A percentile compares a stretch with the other conserved stretches of the same genome.
Conservation (phyloP, 2,329 filamentous ascomycete species). For the Colletotrichum falcatum region DNA sequence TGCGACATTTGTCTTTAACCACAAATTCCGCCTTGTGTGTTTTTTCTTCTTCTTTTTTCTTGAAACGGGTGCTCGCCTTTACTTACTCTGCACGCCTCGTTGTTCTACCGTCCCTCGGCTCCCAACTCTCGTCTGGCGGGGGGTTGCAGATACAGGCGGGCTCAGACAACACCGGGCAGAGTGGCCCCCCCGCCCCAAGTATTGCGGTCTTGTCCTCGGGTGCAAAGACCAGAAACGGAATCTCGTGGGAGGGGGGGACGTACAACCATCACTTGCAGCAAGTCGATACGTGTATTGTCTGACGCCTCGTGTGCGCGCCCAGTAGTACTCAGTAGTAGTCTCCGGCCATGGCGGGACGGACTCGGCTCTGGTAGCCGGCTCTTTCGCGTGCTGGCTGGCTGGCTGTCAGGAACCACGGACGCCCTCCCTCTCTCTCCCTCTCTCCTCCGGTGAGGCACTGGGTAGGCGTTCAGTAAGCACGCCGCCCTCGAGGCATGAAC, state of each 20-base stretch:
- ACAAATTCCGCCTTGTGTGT: neutral
- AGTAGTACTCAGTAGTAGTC: too few relatives aligned
- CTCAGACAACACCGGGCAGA: too few relatives aligned
- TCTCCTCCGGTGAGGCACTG: neutral
- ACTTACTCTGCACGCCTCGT: too few relatives aligned
- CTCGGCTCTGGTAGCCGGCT: neutral
- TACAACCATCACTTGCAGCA: too few relatives aligned
- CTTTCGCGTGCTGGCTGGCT: neutral
- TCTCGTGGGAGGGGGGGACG: neutral
- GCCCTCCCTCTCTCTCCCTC: neutral
- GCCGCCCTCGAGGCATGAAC: neutral
- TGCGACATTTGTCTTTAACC: constrained; percentile 22
- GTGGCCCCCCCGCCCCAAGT: too few relatives aligned
- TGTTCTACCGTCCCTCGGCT: too few relatives aligned
- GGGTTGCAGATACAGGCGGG: too few relatives aligned
- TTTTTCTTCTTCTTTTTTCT: neutral
- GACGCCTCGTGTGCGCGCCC: neutral
- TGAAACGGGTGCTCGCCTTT: too few relatives aligned
- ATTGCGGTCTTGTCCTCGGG: too few relatives aligned
- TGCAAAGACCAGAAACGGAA: neutral
- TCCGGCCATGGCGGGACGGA: neutral
- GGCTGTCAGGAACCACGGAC: neutral
- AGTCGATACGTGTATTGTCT: neutral
- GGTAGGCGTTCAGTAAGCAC: too few relatives aligned
- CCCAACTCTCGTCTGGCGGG: too few relatives aligned